Base-by-base conservation (phyloP, 345 rosid species). In the Eucalyptus erythrocorys region DNA sequence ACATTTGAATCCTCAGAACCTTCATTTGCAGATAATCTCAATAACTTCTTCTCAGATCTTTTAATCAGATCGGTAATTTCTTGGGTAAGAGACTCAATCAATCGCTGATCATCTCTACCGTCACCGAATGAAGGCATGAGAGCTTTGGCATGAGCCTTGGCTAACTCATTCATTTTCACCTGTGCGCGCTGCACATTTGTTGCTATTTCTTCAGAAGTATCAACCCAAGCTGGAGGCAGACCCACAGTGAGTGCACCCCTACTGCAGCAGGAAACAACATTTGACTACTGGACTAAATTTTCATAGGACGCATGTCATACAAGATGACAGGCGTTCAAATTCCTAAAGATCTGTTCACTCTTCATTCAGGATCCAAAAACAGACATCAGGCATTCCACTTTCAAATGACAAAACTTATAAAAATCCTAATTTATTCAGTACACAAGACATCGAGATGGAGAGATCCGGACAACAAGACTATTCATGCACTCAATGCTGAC, bases 51-150 rank as follows among this genome's bases (percentile, higher is more conserved):
- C 93, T 98, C 99, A 7, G 99, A 97, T 92, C 91, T 95, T 92
- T 90, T 97, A 92, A 98, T 91, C 15, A 97, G 89, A 89, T 91
- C 90, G 26, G 99, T 98, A 88, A 96, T 88, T 92, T 97, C 99
- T n/a, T 92, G 96, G 34, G 99, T 96, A 88, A 98, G 94, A 92
- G 91, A 88, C 95, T 98, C 99, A 59, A 98, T 98, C 88, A 90
- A 86, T n/a, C 79, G 95, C 87, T 98, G 99, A 92, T 96, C 99
- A 90, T 97, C 99, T 94, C 93, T 97, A 90, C 95, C 99, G 87
- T 98, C 99, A 61, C 99, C 99, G 89, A 98, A 97, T 4, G 99
- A 98, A 57, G 99, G 99, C 99, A 98, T 97, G 91, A 98, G 91
- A 51, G 99, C 98, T 92, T 98, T 98, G 55, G 97, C 96, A 90